Conservation (phyloP, 176 grass and related monocot genomes). For the Pontederia paniculata region DNA sequence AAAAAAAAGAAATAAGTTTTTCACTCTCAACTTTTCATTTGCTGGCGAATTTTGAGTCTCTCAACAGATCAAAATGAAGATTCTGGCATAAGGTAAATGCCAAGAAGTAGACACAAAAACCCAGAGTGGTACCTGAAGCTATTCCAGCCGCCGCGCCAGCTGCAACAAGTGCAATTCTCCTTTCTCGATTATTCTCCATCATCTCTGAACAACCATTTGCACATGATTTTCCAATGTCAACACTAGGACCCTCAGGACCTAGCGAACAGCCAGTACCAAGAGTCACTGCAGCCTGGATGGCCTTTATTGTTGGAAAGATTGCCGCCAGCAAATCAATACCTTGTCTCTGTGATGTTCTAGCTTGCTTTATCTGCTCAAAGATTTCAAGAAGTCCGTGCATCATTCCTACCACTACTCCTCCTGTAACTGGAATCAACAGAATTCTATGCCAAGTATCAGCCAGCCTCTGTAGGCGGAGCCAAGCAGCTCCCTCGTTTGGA, state of each 20-base stretch:
- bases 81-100: background rate
- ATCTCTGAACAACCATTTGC: constrained; percentile 97
- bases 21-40: background rate
- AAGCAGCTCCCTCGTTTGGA: constrained; percentile 79
- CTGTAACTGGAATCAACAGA: constrained; percentile 84
- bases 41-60: background rate
- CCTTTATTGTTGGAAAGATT: constrained; percentile 85
- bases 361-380: constrained; percentile 88
- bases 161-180: constrained; percentile 87
- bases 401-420: constrained; percentile 99
- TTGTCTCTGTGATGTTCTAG: constrained; percentile 57
- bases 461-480: constrained; percentile 86
- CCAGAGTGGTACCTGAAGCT: constrained; percentile 63
- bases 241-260: constrained; percentile 89
- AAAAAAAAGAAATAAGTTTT: too few species aligned
- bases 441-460: constrained; percentile 96
- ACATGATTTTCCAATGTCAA: constrained; percentile 92
- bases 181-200: constrained; percentile 98
- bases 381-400: constrained; percentile 96
- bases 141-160: constrained; percentile 98
- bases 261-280: constrained; percentile 88
- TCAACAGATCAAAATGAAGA: too few species aligned
- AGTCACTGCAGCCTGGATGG: constrained; percentile 84
- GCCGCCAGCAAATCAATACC: constrained; percentile 64
- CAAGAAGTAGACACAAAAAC: background rate